Conservation (phyloP, 2,329 filamentous ascomycete species). For the Purpureocillium takamizusanense region DNA sequence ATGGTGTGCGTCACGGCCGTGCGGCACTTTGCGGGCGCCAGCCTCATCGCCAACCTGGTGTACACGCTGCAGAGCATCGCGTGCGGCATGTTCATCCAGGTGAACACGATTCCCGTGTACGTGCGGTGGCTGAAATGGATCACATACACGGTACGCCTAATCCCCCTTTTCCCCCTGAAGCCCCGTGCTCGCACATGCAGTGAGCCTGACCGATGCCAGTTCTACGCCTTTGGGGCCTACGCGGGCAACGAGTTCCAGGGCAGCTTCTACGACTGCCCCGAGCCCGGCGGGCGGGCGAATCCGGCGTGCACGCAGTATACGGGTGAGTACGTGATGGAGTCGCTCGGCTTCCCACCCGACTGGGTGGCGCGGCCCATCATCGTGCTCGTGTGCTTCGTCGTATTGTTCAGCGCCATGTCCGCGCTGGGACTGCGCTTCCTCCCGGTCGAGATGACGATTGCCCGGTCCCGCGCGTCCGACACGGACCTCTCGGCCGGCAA, state of each 20-base stretch:
- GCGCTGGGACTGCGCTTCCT: conserved; percentile 54
- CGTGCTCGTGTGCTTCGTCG: conserved; percentile 49
- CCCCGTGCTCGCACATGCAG: neutral
- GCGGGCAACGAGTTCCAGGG: conserved; percentile 64
- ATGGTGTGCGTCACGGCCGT: conserved; percentile 57
- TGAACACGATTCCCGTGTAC: conserved; percentile 64
- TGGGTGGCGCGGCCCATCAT: conserved; percentile 63
- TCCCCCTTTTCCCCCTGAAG: neutral
- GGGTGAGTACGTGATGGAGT: conserved; percentile 59
- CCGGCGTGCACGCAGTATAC: conserved; percentile 61
- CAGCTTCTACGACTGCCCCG: conserved; percentile 65
- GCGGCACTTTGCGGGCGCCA: conserved; percentile 61
- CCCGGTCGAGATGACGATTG: conserved; percentile 61
- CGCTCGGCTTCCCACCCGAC: conserved; percentile 55
- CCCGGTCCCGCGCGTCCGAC: conserved; percentile 48
- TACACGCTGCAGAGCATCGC: conserved; percentile 68
- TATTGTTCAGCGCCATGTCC: conserved; percentile 54
- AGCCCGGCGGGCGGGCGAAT: conserved; percentile 49
- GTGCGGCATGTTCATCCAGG: conserved; percentile 70
- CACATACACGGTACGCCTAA: conserved; percentile 7
- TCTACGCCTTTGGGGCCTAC: conserved; percentile 63
- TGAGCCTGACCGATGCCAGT: no score
- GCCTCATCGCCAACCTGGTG: conserved; percentile 61
- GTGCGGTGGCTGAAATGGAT: conserved; percentile 70
- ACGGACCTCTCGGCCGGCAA: conserved; percentile 60